phyloP scores from a whole-genome alignment of 768 basidiomycete species.

The Dioszegia crocea region DNA sequence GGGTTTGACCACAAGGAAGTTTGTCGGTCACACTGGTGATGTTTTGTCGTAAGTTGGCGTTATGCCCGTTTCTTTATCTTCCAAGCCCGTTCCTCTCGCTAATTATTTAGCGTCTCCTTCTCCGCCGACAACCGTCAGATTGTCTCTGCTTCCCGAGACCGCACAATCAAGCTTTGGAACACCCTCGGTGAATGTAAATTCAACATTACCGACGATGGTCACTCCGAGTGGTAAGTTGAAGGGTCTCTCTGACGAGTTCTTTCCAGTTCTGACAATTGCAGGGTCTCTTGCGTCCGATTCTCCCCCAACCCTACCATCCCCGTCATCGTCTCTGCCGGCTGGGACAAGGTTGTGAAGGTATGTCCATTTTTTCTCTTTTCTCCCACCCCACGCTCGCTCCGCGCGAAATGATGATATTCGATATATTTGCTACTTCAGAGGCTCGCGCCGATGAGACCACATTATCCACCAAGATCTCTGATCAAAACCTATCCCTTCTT shows the following conservation, averaged over 20 bases:
- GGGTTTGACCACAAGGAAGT: constrained; percentile 89
- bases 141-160: constrained; percentile 95
- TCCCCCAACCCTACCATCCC: constrained; percentile 96
- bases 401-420: constrained; percentile 54
- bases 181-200: constrained; percentile 99
- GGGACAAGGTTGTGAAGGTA: constrained; percentile 99
- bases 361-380: constrained; percentile 42
- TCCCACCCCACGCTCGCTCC: not conserved
- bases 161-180: constrained; percentile 99
- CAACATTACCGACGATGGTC: constrained; percentile 98
- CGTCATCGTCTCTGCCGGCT: constrained; percentile 97
- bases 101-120: constrained; percentile 70
- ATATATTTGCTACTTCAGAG: constrained; percentile 92
- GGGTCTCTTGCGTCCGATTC: constrained; percentile 99
- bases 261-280: constrained; percentile 49
- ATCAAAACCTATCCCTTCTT: constrained; percentile 49
- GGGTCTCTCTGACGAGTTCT: too few species aligned
- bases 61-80: not conserved
- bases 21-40: constrained; percentile 96
- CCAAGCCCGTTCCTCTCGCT: not conserved
- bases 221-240: constrained; percentile 72
- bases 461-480: constrained; percentile 79
- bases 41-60: constrained; percentile 64
- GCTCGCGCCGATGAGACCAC: constrained; percentile 68
- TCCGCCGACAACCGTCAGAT: constrained; percentile 99